Evolutionary conservation across 768 basidiomycete species (phyloP).

Genomic region (Hypsizygus marmoreus): DNA sequence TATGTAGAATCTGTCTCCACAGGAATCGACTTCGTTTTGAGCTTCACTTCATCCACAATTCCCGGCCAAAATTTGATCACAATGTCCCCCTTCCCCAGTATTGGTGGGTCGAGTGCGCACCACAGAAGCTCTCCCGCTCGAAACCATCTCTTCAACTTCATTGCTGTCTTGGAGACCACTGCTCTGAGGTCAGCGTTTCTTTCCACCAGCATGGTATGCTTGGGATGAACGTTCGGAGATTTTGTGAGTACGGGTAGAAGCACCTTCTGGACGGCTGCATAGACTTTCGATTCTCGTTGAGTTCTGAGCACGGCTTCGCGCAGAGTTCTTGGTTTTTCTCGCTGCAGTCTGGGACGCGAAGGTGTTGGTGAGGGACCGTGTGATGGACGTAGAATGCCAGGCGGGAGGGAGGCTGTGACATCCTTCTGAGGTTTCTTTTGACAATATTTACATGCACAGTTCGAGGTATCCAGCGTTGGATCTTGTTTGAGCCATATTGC

Average conservation of each 20-base stretch:
- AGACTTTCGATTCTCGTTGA: conserved; percentile 32
- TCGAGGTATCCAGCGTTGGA: conserved; percentile 40
- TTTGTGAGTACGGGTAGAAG: conserved; percentile 30
- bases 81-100: conserved; percentile 42
- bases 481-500: conserved; percentile 77
- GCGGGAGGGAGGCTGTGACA: conserved; percentile 60
- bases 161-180: conserved; percentile 43
- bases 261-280: conserved; percentile 43
- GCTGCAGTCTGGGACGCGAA: conserved; percentile 19
- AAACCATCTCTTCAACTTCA: conserved; percentile 58
- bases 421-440: conserved; percentile 66
- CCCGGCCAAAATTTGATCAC: conserved; percentile 77
- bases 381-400: conserved; percentile 32
- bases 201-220: conserved; percentile 57
- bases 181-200: conserved; percentile 67
- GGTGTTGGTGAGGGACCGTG: conserved; percentile 28
- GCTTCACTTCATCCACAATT: conserved; percentile 56
- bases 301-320: conserved; percentile 25
- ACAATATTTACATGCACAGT: conserved; percentile 81
- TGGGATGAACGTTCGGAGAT: conserved; percentile 33
- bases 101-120: conserved; percentile 58
- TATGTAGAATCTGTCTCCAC: conserved; percentile 10
- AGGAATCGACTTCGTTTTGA: conserved; percentile 47
- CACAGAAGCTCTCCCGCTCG: conserved; percentile 73
- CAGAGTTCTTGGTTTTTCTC: conserved; percentile 19